Evolutionary conservation across 345 rosid genomes (phyloP).

Genomic region (Erucastrum elatum): DNA sequence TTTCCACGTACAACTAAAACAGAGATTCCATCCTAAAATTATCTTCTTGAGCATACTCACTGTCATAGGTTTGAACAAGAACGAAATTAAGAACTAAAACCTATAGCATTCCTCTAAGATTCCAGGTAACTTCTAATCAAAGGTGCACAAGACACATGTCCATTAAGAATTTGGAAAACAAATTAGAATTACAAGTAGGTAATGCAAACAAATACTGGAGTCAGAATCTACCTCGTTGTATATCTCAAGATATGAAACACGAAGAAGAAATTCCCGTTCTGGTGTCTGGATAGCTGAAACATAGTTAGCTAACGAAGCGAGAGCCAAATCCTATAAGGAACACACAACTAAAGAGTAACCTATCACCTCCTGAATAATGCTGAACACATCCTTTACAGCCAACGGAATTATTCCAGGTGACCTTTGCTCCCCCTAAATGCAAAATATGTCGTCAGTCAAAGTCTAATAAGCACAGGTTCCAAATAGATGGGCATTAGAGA

Average conservation of each 20-base stretch:
- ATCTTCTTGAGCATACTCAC: constrained; percentile 5
- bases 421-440: constrained; percentile 88
- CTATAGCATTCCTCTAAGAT: constrained; percentile 21
- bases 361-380: constrained; percentile 92
- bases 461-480: constrained; percentile 16
- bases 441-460: constrained; percentile 14
- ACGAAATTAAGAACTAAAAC: constrained; percentile 11
- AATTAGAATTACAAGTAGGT: neutral
- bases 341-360: constrained; percentile 27
- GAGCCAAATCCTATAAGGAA: neutral
- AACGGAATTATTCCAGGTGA: constrained; percentile 92
- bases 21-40: neutral
- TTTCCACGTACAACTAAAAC: constrained; percentile 1
- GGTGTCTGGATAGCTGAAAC: constrained; percentile 70
- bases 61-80: neutral
- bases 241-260: constrained; percentile 94
- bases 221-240: constrained; percentile 73
- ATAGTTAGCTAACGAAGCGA: constrained; percentile 36
- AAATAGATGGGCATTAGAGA: constrained; percentile 1
- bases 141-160: constrained; percentile 3
- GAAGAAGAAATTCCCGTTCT: constrained; percentile 88
- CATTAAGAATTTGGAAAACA: neutral
- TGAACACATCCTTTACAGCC: constrained; percentile 93
- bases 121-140: constrained; percentile 5
- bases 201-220: constrained; percentile 2